Evolutionary conservation across 345 rosid species (phyloP), one percentile per base, ranked within the genome.

Genomic region (Lumnitzera littorea): DNA sequence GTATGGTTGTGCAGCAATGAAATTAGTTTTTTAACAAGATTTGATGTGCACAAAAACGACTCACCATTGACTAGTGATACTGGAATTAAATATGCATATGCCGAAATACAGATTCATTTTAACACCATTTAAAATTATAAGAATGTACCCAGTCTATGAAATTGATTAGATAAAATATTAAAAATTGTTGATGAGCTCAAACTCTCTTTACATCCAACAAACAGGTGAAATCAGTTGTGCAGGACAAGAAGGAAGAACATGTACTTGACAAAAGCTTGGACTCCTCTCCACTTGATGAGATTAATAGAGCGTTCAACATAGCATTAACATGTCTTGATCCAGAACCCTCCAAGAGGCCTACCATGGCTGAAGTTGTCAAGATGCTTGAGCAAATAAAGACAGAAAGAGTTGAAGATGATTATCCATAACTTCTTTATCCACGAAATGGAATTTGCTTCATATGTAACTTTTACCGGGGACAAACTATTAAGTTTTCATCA

Each of bases 301-400:
- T 81, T 13, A 79, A 79, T 69, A 59, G 43, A 57, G 77, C 76
- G 27, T 92, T 87, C 57, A 56, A 69, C 49, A 75, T 84, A 51
- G 90, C 97, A 48, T 60, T 82, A 69, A 64, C 72, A 82, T 85
- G 97, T 81, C 96, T 89, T 13, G 91, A 92, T 72, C 74, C 89
- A 12, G 97, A 92, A 46, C 89, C 94, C n/a, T 59, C 80, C 11
- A 57, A 61, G 64, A 85, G 98, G 67, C 96, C 96, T 54, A 77
- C 89, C 24, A 89, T 89, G 96, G 70, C 78, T 62, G 91, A 92
- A 71, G 82, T 89, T 62, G 94, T 92, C 58, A 85, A 87, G 79
- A 77, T 85, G 84, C 89, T 89, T 50, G 90, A 85, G 84, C 76
- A 70, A 62, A 76, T 75, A 17, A 69, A 50, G 55, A 48, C 72